These are phyloP conservation scores for Aquilaria agallochum DNA, from an alignment of 441 rosid genomes.

Conservation along the genomic window DNA sequence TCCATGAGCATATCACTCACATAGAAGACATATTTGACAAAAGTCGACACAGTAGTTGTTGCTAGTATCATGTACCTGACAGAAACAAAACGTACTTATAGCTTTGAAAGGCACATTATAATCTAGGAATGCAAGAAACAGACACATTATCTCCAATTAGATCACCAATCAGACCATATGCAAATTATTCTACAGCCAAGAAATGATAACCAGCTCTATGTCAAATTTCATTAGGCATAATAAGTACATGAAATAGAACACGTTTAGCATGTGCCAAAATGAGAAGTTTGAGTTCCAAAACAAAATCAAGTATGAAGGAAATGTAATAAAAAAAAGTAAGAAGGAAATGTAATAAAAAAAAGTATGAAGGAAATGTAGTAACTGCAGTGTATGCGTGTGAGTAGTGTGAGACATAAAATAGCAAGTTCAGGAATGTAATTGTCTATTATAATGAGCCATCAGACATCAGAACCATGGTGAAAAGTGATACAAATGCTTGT, in stretches of 20 bases:
- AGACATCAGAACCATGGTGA: background rate
- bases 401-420: no score
- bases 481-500: background rate
- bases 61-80: conserved; percentile 93
- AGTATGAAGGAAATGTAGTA: no score
- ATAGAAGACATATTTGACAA: conserved; percentile 85
- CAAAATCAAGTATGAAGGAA: no score
- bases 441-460: no score
- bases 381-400: no score
- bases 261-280: background rate
- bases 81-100: conserved; percentile 3
- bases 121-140: no score
- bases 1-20: conserved; percentile 99
- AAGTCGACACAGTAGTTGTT: conserved; percentile 82
- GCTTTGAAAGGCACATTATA: background rate
- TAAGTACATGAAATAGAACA: no score
- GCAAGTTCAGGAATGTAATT: no score
- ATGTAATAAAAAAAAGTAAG: no score
- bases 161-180: no score
- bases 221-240: no score
- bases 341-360: no score
- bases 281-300: background rate
- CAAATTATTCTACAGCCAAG: background rate
- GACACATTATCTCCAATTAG: background rate
- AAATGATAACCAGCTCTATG: background rate